Evolutionary conservation across 805 yeast species (phyloP).

Genomic region (Brettanomyces custersianus): DNA sequence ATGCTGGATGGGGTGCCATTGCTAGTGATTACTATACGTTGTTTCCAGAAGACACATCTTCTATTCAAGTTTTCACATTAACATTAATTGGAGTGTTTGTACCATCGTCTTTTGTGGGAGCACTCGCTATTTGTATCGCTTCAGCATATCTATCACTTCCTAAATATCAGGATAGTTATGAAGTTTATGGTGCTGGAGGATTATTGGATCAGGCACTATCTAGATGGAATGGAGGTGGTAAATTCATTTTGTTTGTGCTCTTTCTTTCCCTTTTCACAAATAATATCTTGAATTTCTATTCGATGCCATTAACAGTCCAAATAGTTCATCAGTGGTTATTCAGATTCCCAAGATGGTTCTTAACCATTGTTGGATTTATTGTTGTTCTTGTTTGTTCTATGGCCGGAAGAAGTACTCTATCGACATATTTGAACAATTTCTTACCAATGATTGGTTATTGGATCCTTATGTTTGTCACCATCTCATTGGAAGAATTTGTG

Average conservation of each 20-base stretch:
- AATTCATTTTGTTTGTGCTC: constrained; percentile 53
- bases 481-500: constrained; percentile 54
- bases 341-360: constrained; percentile 62
- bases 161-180: constrained; percentile 47
- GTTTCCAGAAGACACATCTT: constrained; percentile 59
- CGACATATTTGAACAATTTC: constrained; percentile 60
- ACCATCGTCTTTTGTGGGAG: constrained; percentile 65
- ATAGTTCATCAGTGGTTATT: constrained; percentile 34
- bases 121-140: constrained; percentile 50
- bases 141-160: constrained; percentile 43
- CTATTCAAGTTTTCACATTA: constrained; percentile 38
- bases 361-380: constrained; percentile 49
- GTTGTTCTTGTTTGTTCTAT: constrained; percentile 54
- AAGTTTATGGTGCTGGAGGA: constrained; percentile 59
- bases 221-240: constrained; percentile 63
- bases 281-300: constrained; percentile 64
- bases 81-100: constrained; percentile 54
- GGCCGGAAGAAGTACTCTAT: constrained; percentile 59
- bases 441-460: constrained; percentile 81
- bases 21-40: constrained; percentile 70
- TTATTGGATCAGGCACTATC: constrained; percentile 47
- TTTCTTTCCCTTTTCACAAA: constrained; percentile 65
- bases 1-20: constrained; percentile 74
- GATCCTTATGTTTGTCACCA: constrained; percentile 62
- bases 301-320: constrained; percentile 64